Evolutionary conservation across 1,284 basidiomycete genomes (phyloP).

Genomic region (Trametes hirsuta): DNA sequence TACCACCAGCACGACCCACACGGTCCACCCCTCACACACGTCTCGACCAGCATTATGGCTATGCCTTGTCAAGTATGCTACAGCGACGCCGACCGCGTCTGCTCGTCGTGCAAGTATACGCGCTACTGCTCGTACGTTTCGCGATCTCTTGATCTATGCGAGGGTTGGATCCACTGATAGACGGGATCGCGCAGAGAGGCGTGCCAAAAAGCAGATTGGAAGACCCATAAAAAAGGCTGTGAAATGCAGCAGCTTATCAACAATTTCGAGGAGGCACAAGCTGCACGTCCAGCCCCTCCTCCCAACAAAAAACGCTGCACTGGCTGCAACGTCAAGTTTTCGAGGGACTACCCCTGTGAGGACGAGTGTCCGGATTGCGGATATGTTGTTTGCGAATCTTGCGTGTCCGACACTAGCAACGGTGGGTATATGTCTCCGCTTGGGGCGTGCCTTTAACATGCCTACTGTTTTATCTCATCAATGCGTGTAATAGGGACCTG

Average conservation of each 20-base stretch:
- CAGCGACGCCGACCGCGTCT: constrained; percentile 17
- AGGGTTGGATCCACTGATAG: not conserved
- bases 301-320: constrained; percentile 9
- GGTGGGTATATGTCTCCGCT: constrained; percentile 23
- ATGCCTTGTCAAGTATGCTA: constrained; percentile 20
- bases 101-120: constrained; percentile 25
- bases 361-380: constrained; percentile 32
- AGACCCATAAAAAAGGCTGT: constrained; percentile 40
- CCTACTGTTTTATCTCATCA: not conserved
- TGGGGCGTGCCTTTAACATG: too few species aligned
- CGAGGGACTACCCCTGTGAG: constrained; percentile 12
- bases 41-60: not conserved
- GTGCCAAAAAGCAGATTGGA: constrained; percentile 38
- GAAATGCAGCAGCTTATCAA: constrained; percentile 37
- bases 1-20: not conserved
- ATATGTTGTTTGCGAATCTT: constrained; percentile 40
- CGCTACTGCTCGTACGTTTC: constrained; percentile 29
- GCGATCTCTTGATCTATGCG: not conserved
- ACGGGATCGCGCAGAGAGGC: constrained; percentile 11
- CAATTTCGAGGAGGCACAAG: constrained; percentile 30
- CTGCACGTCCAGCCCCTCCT: constrained; percentile 17
- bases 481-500: constrained; percentile 36
- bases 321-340: constrained; percentile 13
- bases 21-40: not conserved
- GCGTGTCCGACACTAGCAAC: constrained; percentile 28